Base-by-base conservation (phyloP, 345 rosid genomes). In the Brassica juncea region DNA sequence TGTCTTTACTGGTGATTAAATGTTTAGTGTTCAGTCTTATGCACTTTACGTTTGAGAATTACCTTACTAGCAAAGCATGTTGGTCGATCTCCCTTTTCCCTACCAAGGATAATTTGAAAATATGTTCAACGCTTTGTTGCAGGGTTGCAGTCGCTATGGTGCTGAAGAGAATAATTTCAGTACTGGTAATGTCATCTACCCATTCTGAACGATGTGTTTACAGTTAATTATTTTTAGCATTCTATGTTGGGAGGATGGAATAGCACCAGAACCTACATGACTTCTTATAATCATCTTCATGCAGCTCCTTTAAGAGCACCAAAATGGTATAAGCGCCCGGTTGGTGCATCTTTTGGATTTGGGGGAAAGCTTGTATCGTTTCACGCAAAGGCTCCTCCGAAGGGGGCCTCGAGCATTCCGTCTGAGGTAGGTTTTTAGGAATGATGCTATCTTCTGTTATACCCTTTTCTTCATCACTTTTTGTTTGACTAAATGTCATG, bases 301-400 rank as follows among this genome's bases (percentile, higher is more conserved):
- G 74, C 87, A 87, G 97, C 82, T 65, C 73, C 91, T 68, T 52
- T 93, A 66, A 88, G 85, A 86, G 99, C 99, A 77, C 99, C 99
- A 77, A 93, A 91, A 84, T 96, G 99, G 99, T 92, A 85, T 69
- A 92, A 88, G 82, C 88, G 98, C 54, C 92, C 97, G n/a, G 97
- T 86, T 70, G 99, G 98, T 66, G 91, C 87, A 37, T 91, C 98
- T 75, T 96, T 92, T 90, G 98, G 97, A 67, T 93, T 96, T 87
- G 98, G 98, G 64, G 99, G 99, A 80, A 91, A 93, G 88, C 90
- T 96, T 82, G 91, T 93, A 62, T 90, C 98, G 2, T 96, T 90
- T 87, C 86, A 77, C 59, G 83, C 94, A 4, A 81, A 37, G 82
- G 44, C 85, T 73, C 81, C 90, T 72, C 37, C 78, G 60, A 84